Evolutionary conservation across 495 filamentous ascomycete species (phyloP).

Genomic region (Aspergillus olivimuriae): DNA sequence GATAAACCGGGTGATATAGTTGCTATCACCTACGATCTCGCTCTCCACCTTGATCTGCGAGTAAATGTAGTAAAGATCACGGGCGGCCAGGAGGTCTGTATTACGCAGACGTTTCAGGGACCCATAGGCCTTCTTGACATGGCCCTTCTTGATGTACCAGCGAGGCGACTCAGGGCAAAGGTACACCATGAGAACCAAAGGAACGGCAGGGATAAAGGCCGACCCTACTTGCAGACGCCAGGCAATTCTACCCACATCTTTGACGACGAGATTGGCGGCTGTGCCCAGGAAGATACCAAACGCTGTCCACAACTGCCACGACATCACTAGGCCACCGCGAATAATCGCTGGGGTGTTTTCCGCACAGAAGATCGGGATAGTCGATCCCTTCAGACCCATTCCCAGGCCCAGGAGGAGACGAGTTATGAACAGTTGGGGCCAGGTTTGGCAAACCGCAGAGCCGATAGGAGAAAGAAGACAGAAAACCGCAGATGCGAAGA

Average conservation of each 20-base stretch:
- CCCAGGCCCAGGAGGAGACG: constrained; percentile 58
- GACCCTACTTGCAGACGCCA: constrained; percentile 79
- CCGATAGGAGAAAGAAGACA: constrained; percentile 54
- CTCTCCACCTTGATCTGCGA: constrained; percentile 51
- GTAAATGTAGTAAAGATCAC: constrained; percentile 62
- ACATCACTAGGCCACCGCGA: constrained; percentile 76
- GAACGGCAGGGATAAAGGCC: constrained; percentile 68
- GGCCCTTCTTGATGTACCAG: constrained; percentile 59
- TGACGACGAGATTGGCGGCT: constrained; percentile 63
- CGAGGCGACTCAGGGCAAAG: constrained; percentile 66
- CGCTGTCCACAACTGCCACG: constrained; percentile 74
- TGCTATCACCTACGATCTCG: constrained; percentile 37
- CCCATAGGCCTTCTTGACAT: constrained; percentile 48
- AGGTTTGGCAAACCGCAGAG: constrained; percentile 47
- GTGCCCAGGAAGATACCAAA: constrained; percentile 74
- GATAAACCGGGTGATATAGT: constrained; percentile 51
- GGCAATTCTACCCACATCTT: constrained; percentile 45
- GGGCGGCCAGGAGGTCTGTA: constrained; percentile 53
- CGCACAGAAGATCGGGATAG: constrained; percentile 68
- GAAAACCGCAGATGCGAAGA: constrained; percentile 56
- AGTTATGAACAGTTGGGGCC: constrained; percentile 51
- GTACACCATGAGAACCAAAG: constrained; percentile 54
- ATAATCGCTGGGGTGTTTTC: constrained; percentile 70
- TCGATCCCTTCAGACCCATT: constrained; percentile 56
- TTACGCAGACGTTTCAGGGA: constrained; percentile 57